Percentiles rank a stretch among this genome's conserved stretches.
Evolutionary conservation across 257 asterid genomes (phyloP).

Genomic region (Datura wrightii): DNA sequence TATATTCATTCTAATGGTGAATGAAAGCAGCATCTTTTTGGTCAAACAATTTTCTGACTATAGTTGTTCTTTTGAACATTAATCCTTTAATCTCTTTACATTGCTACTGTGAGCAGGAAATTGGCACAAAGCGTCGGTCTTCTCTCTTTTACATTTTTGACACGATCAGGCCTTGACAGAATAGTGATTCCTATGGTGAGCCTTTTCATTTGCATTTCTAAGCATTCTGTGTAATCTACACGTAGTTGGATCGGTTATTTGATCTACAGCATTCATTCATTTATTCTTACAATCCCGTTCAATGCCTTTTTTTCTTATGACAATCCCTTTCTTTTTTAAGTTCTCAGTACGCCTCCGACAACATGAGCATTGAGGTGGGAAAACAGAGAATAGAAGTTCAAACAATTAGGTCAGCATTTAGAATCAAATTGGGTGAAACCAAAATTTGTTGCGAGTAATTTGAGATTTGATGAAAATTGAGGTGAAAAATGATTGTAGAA

Average conservation of each 20-base stretch:
- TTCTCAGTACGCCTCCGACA: not conserved
- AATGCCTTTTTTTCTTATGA: not conserved
- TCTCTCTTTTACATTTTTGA: constrained; percentile 87
- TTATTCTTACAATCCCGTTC: not conserved
- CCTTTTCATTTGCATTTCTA: constrained; percentile 38
- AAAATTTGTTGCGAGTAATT: not conserved
- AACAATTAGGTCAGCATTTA: not conserved
- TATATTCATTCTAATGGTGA: not conserved
- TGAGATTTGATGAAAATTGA: constrained; percentile 8
- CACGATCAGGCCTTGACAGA: constrained; percentile 75
- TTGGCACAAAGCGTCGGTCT: constrained; percentile 88
- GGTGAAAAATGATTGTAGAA: constrained; percentile 14
- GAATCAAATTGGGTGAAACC: not conserved
- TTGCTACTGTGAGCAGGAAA: constrained; percentile 58
- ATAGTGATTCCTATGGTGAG: constrained; percentile 98
- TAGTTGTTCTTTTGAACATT: constrained; percentile 16
- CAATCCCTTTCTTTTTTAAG: constrained; percentile 3
- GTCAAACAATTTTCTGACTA: not conserved
- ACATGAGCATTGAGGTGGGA: not conserved
- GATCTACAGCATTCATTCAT: not conserved
- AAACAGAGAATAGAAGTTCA: not conserved
- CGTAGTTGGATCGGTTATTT: not conserved
- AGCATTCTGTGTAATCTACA: not conserved
- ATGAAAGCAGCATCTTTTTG: not conserved
- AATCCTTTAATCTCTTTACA: constrained; percentile 33